Evolutionary conservation across 805 yeast genomes (phyloP), one percentile per base, ranked within the genome.

Genomic region (Ogataea corticis): DNA sequence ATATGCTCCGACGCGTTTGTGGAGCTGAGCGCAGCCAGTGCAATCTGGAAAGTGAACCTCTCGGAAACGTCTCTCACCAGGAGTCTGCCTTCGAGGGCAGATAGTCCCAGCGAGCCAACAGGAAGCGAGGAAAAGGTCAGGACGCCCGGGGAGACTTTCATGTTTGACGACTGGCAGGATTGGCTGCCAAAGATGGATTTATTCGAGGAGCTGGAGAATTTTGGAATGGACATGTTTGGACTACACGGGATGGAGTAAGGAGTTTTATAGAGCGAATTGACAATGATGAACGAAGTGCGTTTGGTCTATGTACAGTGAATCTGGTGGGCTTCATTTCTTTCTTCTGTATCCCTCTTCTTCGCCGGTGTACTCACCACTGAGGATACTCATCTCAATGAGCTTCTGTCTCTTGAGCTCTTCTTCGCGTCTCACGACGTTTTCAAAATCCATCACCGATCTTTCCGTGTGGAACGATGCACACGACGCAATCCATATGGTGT

Each of bases 401-500:
- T 62, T 57, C 35, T 59, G 57, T 42, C 66, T 57, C 41, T 59
- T 63, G 23, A 55, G 29, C 37, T 57, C 63, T 41, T 68, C 69
- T 48, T 68, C 71, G 5, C 25, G 39, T 33, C 67, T 55, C 25
- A 65, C 57, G 7, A 39, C 35, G 14, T 57, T 54, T 46, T 68
- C 71, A 45, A 65, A 67, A 32, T 44, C 57, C 49, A 67, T 57
- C 28, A 68, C 70, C 39, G 64, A 62, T 27, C 59, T 50, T 53
- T 68, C 72, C 1, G 72, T 59, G 14, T 58, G 55, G 44, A 66
- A 68, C 3, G 68, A 62, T 6, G 71, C 71, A 33, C 63, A 61
- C 6, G 66, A 56, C 1, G 70, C 67, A 11, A 67, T 55, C 65
- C 67, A 61, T 9, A 67, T 63, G 2, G 72, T 68, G 46, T 68